Percentiles rank a stretch among this genome's conserved stretches.
Conservation (phyloP, 176 grass and related monocot genomes). For the Dactylis glomerata region DNA sequence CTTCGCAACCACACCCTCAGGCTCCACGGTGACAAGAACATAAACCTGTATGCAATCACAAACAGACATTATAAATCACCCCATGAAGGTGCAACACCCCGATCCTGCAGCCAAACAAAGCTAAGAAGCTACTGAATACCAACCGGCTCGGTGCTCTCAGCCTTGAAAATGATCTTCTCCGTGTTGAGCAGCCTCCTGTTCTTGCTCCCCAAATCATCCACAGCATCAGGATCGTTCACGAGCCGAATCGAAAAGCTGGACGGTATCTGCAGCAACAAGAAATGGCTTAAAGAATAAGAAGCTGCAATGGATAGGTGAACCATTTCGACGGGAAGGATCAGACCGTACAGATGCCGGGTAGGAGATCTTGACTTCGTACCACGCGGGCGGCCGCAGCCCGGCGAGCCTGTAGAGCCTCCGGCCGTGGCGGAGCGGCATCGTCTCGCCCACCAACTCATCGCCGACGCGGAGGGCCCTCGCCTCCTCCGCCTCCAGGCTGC, state of each 20-base stretch:
- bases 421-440: slow-evolving; percentile 48
- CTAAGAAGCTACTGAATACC: not conserved
- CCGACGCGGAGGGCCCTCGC: slow-evolving; percentile 54
- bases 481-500: slow-evolving; percentile 40
- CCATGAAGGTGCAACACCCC: not conserved
- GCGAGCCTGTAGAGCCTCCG: slow-evolving; percentile 54
- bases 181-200: slow-evolving; percentile 92
- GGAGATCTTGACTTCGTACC: slow-evolving; percentile 98
- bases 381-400: slow-evolving; percentile 42
- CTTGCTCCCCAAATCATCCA: slow-evolving; percentile 33
- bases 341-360: slow-evolving; percentile 82
- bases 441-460: slow-evolving; percentile 52
- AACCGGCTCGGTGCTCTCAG: slow-evolving; percentile 44
- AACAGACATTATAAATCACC: not conserved
- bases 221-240: slow-evolving; percentile 1
- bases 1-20: slow-evolving; percentile 64
- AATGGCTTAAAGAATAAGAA: not conserved
- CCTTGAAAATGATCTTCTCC: slow-evolving; percentile 87
- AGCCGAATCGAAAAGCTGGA: slow-evolving; percentile 67
- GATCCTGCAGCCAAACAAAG: not conserved
- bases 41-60: slow-evolving; percentile 50
- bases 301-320: not conserved
- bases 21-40: slow-evolving; percentile 65
- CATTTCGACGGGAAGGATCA: not conserved
- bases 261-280: slow-evolving; percentile 54